Conservation (phyloP, 192 early-diverging fungal species). For the Linnemannia elongata region DNA sequence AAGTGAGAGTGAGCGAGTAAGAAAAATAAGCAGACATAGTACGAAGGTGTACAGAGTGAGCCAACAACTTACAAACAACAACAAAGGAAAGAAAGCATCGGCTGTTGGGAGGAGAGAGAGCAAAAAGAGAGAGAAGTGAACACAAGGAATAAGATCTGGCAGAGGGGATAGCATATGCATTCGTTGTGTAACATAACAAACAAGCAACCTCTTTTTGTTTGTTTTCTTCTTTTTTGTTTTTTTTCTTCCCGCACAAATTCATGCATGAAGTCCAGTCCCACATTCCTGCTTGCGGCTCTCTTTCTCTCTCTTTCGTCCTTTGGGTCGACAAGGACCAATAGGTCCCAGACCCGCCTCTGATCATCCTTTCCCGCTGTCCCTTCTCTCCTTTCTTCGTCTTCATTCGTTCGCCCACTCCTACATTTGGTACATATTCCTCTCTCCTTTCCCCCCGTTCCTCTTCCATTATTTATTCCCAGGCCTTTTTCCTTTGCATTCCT, state of each 20-base stretch:
- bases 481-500: background rate
- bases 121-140: background rate
- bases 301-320: background rate
- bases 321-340: background rate
- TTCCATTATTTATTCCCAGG: background rate
- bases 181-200: background rate
- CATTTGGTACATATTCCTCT: background rate
- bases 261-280: background rate
- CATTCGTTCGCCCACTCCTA: background rate
- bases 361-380: too few relatives aligned
- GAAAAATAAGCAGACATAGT: background rate
- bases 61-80: background rate
- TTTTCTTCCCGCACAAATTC: slow-evolving; percentile 7
- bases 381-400: background rate
- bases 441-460: background rate
- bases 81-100: background rate
- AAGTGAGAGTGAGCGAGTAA: background rate
- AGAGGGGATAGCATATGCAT: background rate
- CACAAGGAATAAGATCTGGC: slow-evolving; percentile 5
- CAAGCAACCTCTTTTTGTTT: background rate
- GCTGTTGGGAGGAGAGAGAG: background rate
- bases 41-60: background rate
- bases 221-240: background rate
- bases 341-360: background rate
- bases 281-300: background rate